A percentile compares a stretch with the other conserved stretches of the same genome.
phyloP scores from a whole-genome alignment of 768 basidiomycete genomes.

The Tulasnella sp. region DNA sequence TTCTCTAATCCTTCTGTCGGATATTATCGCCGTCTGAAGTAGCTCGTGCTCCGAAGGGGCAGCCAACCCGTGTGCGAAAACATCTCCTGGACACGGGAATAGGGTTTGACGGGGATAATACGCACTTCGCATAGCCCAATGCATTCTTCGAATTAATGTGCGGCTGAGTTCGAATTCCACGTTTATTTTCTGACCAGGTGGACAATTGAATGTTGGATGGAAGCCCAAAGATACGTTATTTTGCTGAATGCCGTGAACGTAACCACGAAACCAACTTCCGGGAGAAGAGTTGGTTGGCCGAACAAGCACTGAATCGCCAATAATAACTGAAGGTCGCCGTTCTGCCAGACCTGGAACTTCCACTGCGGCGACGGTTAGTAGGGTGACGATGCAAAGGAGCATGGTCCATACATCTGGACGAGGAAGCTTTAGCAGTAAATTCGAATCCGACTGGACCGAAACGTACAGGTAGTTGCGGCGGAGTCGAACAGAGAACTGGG shows the following conservation, averaged over 20 bases:
- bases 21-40: not conserved
- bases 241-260: conserved; percentile 49
- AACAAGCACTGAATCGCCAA: conserved; percentile 49
- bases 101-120: conserved; percentile 44
- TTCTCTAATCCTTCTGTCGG: not conserved
- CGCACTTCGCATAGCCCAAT: conserved; percentile 47
- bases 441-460: not conserved
- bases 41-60: not conserved
- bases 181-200: conserved; percentile 45
- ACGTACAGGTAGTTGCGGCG: conserved; percentile 35
- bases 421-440: not conserved
- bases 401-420: conserved; percentile 3
- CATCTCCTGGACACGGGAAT: conserved; percentile 38
- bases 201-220: conserved; percentile 43
- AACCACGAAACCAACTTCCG: conserved; percentile 41
- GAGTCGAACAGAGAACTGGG: conserved; percentile 18
- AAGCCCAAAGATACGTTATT: conserved; percentile 49
- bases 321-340: conserved; percentile 54
- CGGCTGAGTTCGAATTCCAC: conserved; percentile 58
- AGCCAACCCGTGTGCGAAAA: conserved; percentile 9
- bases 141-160: conserved; percentile 38
- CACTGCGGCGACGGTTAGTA: conserved; percentile 40
- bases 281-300: conserved; percentile 28
- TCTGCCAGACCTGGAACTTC: conserved; percentile 55
- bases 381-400: not conserved